Percentiles rank a stretch among this genome's conserved stretches.
phyloP scores from a whole-genome alignment of 225 moss, liverwort and hornwort genomes.

The Bryoerythrophyllum caledonicum region DNA sequence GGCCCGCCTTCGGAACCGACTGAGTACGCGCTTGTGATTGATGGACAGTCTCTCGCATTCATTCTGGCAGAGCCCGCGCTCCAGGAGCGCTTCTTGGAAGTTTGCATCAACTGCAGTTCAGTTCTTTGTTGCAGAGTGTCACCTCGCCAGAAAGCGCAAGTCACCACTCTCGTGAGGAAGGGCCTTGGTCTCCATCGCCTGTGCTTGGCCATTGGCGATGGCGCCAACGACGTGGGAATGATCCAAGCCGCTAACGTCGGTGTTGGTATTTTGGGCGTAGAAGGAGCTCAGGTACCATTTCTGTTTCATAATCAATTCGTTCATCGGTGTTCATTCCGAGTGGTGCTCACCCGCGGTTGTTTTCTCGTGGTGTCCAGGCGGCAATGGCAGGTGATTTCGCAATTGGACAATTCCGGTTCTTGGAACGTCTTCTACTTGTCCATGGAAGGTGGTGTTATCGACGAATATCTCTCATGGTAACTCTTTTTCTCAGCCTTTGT shows the following conservation, averaged over 20 bases:
- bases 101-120: constrained; percentile 82
- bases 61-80: constrained; percentile 64
- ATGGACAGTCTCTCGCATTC: constrained; percentile 81
- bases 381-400: constrained; percentile 67
- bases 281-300: constrained; percentile 80
- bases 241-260: constrained; percentile 97
- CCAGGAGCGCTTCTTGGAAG: constrained; percentile 67
- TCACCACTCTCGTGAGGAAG: constrained; percentile 77
- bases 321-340: no score
- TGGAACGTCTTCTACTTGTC: constrained; percentile 57
- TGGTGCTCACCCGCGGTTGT: background rate
- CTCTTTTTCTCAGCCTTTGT: background rate
- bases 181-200: constrained; percentile 77
- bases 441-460: constrained; percentile 67
- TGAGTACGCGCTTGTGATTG: constrained; percentile 82
- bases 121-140: constrained; percentile 95
- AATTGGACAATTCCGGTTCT: constrained; percentile 55
- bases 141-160: constrained; percentile 87
- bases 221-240: constrained; percentile 98
- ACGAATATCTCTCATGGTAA: constrained; percentile 57
- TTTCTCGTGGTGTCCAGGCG: constrained; percentile 40
- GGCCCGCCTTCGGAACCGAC: constrained; percentile 9
- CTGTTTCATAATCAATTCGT: background rate
- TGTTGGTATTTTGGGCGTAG: constrained; percentile 84
- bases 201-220: constrained; percentile 93